Base-by-base conservation (phyloP, 768 basidiomycete genomes). In the Kwoniella sp. region DNA sequence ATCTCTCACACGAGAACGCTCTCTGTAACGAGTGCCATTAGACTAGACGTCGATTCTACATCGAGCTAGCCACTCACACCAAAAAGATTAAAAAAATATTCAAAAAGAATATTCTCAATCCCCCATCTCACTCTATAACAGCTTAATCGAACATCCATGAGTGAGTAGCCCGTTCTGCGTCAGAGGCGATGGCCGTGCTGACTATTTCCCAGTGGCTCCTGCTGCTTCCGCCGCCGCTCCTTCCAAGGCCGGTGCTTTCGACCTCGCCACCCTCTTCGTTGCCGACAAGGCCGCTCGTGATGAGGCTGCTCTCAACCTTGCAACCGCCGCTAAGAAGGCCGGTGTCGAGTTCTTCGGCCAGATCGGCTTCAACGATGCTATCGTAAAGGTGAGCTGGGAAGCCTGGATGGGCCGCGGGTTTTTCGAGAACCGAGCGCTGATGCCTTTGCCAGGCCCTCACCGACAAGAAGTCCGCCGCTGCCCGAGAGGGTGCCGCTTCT, bases 401-500 rank as follows among this genome's bases (percentile, higher is more conserved):
- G 28, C 44, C 10, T 32, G n/a, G n/a, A 19, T 46, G 15, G 26
- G 17, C 14, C 42, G 9, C 27, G n/a, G 22, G 5, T 27, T 23
- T 26, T 40, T 37, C 31, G 39, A 32, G 31, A 42, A 37, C 31
- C 10, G 8, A 20, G 15, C 5, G 22, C 23, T 47, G 28, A 40
- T 31, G 27, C 25, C 22, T n/a, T 47, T 47, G 17, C 9, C 44
- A 76, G 80, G 90, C 89, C 46, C 83, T 95, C 59, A 80, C 79
- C 76, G 89, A 95, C 84, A 98, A 96, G 83, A 95, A 92, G 80
- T 88, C 86, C 15, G 85, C 89, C 46, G 86, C 85, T 57, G 82
- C 86, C 59, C 89, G 92, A 73, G 88, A 96, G 77, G 88, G 85
- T 64, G 91, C 89, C 47, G 86, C 85, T 45, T 77, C 79, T 71